Conservation (phyloP, 2,329 filamentous ascomycete genomes). For the Cytospora schulzeri region DNA sequence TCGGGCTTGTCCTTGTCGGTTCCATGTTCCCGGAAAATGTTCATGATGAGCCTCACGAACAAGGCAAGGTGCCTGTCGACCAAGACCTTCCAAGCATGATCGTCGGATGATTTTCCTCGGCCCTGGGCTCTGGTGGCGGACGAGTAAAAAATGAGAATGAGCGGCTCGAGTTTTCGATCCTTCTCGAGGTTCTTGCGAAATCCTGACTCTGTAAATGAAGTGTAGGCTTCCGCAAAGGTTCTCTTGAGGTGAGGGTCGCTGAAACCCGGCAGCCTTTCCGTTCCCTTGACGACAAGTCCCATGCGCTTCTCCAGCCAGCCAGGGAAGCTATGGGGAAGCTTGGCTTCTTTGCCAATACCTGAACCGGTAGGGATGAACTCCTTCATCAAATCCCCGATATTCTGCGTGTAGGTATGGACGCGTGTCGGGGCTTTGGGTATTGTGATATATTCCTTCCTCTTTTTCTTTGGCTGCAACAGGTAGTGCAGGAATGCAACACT, state of each 20-base stretch:
- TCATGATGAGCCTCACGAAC: slow-evolving; percentile 84
- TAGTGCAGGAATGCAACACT: slow-evolving; percentile 91
- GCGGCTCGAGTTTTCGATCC: slow-evolving; percentile 86
- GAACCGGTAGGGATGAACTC: slow-evolving; percentile 64
- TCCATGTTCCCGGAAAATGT: slow-evolving; percentile 79
- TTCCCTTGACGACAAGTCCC: slow-evolving; percentile 77
- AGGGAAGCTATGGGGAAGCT: slow-evolving; percentile 60
- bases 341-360: slow-evolving; percentile 50
- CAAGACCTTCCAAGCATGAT: slow-evolving; percentile 88
- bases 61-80: slow-evolving; percentile 93
- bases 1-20: slow-evolving; percentile 85
- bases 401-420: slow-evolving; percentile 61
- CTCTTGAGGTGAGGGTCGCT: slow-evolving; percentile 89
- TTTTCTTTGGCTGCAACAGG: slow-evolving; percentile 86
- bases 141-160: slow-evolving; percentile 95
- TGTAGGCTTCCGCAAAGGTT: slow-evolving; percentile 93
- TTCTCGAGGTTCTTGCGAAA: slow-evolving; percentile 93
- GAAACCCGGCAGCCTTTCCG: slow-evolving; percentile 83
- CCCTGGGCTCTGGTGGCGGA: slow-evolving; percentile 87
- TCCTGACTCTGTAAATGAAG: slow-evolving; percentile 83
- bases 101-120: slow-evolving; percentile 70
- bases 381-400: slow-evolving; percentile 83
- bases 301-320: slow-evolving; percentile 67
- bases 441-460: slow-evolving; percentile 84
- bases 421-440: slow-evolving; percentile 62